phyloP scores from a whole-genome alignment of 2,329 filamentous ascomycete genomes.

The Diaporthe capsici region DNA sequence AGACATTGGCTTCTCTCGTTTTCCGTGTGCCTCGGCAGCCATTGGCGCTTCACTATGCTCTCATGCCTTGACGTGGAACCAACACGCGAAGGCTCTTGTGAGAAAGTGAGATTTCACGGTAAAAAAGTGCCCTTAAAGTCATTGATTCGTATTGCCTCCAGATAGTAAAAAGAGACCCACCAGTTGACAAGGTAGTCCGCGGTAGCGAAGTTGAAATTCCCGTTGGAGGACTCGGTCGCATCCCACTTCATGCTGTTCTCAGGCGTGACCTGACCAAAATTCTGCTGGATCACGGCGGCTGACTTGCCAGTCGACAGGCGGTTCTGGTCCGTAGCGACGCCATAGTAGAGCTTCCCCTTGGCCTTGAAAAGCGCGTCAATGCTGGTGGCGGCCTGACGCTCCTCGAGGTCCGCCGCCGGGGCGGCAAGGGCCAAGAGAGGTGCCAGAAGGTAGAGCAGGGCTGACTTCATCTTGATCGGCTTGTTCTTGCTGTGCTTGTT shows the following conservation, averaged over 20 bases:
- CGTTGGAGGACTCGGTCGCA: conserved; percentile 62
- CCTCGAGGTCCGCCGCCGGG: conserved; percentile 49
- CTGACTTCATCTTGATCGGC: conserved; percentile 48
- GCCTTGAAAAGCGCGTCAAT: conserved; percentile 70
- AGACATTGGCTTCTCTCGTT: conserved; percentile 61
- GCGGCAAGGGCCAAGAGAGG: conserved; percentile 48
- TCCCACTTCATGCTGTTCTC: conserved; percentile 83
- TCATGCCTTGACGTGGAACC: no score
- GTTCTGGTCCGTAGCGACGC: conserved; percentile 68
- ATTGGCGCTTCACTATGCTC: neutral
- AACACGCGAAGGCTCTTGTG: neutral
- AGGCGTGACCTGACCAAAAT: conserved; percentile 76
- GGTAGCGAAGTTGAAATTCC: conserved; percentile 67
- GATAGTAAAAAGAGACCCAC: conserved; percentile 27
- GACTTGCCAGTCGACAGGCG: conserved; percentile 64
- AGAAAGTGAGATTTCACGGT: neutral
- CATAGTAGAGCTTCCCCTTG: conserved; percentile 77
- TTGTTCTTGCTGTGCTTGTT: neutral
- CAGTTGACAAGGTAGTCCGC: conserved; percentile 73
- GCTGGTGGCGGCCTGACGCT: conserved; percentile 60
- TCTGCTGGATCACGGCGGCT: conserved; percentile 68
- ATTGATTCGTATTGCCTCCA: neutral
- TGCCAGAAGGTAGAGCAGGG: conserved; percentile 53
- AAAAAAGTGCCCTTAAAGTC: neutral
- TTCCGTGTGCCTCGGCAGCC: conserved; percentile 57